Conservation (phyloP, 2,329 filamentous ascomycete species). For the Aureobasidium sp. region DNA sequence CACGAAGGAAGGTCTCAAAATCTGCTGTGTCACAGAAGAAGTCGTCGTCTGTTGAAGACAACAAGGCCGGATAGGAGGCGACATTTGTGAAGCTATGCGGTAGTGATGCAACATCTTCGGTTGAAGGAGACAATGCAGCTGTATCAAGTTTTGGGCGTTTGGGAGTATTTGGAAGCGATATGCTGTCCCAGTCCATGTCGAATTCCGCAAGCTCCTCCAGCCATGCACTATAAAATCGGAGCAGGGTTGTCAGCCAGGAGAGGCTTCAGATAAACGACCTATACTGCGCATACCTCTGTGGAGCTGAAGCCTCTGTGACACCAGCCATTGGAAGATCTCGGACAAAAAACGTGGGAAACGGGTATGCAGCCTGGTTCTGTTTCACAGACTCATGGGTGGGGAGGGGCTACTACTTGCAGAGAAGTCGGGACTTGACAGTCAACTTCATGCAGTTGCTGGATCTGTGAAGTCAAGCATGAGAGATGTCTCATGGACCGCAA, state of each 20-base stretch:
- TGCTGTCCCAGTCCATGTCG: background rate
- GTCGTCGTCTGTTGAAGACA: conserved; percentile 6
- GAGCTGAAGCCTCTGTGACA: background rate
- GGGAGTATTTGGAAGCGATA: background rate
- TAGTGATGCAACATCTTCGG: background rate
- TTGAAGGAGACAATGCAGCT: background rate
- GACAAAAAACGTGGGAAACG: background rate
- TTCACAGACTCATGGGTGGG: background rate
- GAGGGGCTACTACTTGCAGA: background rate
- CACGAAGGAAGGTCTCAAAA: background rate
- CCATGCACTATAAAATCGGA: background rate
- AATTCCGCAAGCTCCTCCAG: conserved; percentile 8
- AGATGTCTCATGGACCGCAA: background rate
- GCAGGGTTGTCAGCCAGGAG: background rate
- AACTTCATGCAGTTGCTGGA: background rate
- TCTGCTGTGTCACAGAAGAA: background rate
- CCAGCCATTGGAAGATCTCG: background rate
- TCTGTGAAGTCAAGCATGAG: background rate
- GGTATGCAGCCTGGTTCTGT: background rate
- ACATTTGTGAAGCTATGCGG: background rate
- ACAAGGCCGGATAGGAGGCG: background rate
- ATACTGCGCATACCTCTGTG: background rate
- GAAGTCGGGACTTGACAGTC: background rate
- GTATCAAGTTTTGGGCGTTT: background rate
- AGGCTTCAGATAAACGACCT: background rate